These are phyloP conservation scores for Oenanthe javanica DNA, from an alignment of 140 eudicot species.

Conservation along the genomic window DNA sequence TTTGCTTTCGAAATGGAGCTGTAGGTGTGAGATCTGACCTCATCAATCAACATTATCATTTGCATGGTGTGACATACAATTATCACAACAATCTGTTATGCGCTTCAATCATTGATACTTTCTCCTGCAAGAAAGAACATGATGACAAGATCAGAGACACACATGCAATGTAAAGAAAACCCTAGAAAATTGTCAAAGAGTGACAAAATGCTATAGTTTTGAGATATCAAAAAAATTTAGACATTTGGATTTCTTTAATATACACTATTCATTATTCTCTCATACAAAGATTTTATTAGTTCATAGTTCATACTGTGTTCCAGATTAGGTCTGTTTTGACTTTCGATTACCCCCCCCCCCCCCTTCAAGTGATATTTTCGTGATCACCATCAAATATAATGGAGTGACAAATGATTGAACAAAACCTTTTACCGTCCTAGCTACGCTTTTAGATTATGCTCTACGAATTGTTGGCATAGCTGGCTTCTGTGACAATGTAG, in stretches of 20 bases:
- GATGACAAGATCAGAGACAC: not conserved
- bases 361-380: not conserved
- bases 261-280: not conserved
- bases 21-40: not conserved
- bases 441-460: not conserved
- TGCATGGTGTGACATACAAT: not conserved
- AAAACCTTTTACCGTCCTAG: not conserved
- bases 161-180: not conserved
- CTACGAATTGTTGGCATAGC: not conserved
- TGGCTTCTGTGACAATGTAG: not conserved
- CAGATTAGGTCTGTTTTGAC: not conserved
- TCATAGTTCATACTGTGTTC: not conserved
- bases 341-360: too few species aligned
- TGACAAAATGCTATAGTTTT: not conserved
- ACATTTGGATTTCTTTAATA: not conserved
- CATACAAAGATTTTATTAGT: not conserved
- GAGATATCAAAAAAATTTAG: not conserved
- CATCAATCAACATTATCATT: not conserved
- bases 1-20: not conserved
- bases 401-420: not conserved
- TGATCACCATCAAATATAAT: not conserved
- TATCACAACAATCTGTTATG: constrained; percentile 36
- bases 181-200: not conserved
- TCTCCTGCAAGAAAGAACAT: constrained; percentile 42
- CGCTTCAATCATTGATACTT: constrained; percentile 39